Evolutionary conservation across 2,329 filamentous ascomycete genomes (phyloP).

Genomic region (Colletotrichum liaoningense): DNA sequence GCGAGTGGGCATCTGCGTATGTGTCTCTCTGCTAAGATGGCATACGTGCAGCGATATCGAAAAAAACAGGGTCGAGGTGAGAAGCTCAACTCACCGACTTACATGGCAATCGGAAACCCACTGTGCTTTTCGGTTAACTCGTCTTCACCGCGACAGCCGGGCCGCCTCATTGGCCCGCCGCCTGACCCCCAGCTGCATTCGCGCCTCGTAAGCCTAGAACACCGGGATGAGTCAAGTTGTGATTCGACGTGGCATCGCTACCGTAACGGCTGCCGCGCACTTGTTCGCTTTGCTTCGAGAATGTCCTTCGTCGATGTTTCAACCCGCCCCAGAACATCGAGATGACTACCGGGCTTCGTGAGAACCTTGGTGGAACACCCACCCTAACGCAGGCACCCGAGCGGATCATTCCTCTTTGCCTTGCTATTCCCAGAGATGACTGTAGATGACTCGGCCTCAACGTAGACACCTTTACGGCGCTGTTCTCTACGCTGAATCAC

Average conservation of each 20-base stretch:
- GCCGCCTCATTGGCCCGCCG: conserved; percentile 18
- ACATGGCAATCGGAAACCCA: conserved; percentile 6
- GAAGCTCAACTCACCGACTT: conserved; percentile 24
- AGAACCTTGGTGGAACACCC: not conserved
- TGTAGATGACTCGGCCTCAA: not conserved
- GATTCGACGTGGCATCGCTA: conserved; percentile 9
- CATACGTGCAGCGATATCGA: not conserved
- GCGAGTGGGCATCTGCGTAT: not conserved
- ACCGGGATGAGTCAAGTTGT: conserved; percentile 22
- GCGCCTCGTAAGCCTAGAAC: conserved; percentile 9
- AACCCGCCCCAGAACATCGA: not conserved
- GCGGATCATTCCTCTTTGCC: not conserved
- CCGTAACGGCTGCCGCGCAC: conserved; percentile 10
- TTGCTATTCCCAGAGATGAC: not conserved
- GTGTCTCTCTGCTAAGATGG: not conserved
- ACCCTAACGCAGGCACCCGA: conserved; percentile 7
- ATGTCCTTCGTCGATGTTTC: not conserved
- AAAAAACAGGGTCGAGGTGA: conserved; percentile 21
- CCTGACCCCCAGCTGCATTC: conserved; percentile 9
- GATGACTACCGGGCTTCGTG: not conserved
- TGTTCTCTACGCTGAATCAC: not conserved
- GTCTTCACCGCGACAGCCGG: conserved; percentile 14
- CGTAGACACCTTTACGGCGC: not conserved
- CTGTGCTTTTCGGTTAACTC: not conserved
- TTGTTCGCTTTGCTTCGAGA: not conserved